A percentile compares a stretch with the other conserved stretches of the same genome.
Conservation (phyloP, 768 basidiomycete species). For the Leucosporidium creatinivorum region DNA sequence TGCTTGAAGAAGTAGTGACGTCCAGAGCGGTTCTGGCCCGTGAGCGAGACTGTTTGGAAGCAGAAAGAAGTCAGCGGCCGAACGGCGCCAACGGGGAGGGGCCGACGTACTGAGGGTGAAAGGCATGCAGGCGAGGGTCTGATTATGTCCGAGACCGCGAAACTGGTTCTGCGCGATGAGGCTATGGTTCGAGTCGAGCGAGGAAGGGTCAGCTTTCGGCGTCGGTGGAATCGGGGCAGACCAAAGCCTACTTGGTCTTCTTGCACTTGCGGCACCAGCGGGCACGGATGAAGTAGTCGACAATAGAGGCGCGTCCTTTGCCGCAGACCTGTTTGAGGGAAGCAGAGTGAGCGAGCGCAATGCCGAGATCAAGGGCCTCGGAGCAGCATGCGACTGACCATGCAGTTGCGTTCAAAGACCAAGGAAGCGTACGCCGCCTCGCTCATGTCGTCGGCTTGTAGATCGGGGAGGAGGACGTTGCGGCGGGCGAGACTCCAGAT, state of each 20-base stretch:
- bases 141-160: background rate
- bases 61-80: background rate
- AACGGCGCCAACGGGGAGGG: background rate
- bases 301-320: background rate
- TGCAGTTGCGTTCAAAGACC: background rate
- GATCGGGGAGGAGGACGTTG: background rate
- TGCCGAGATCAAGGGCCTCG: too few species aligned
- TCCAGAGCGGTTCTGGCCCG: background rate
- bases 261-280: conserved; percentile 8
- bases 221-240: too few species aligned
- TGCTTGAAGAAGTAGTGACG: too few species aligned
- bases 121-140: background rate
- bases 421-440: background rate
- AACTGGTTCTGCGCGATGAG: background rate
- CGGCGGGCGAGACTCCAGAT: background rate
- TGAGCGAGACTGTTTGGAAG: background rate
- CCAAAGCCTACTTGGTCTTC: background rate
- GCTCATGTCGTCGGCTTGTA: conserved; percentile 1
- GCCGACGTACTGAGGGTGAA: background rate
- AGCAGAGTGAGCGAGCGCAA: too few species aligned
- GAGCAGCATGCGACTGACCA: background rate
- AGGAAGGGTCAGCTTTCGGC: background rate
- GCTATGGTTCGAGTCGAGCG: background rate
- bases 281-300: background rate
- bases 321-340: background rate